phyloP scores from a whole-genome alignment of 495 filamentous ascomycete genomes.

The Penicillium canariense region DNA sequence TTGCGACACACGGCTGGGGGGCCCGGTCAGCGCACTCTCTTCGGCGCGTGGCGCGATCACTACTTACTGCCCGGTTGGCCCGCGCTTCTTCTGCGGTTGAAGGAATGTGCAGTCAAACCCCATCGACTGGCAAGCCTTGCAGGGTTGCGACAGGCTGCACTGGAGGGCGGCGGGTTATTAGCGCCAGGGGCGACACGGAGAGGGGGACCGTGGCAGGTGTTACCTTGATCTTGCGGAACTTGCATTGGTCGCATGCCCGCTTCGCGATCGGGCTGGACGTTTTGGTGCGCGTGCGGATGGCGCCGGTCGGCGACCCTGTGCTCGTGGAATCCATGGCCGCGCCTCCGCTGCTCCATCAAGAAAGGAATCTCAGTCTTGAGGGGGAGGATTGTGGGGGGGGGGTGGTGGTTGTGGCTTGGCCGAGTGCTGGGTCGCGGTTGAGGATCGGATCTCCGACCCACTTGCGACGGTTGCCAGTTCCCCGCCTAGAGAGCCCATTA shows the following conservation, averaged over 20 bases:
- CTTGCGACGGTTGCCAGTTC: slow-evolving; percentile 4
- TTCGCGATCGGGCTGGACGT: slow-evolving; percentile 29
- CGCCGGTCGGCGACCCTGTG: slow-evolving; percentile 22
- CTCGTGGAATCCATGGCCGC: slow-evolving; percentile 23
- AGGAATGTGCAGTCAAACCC: slow-evolving; percentile 47
- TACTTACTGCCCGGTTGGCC: slow-evolving; percentile 43
- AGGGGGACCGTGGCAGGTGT: not conserved
- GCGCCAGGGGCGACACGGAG: slow-evolving; percentile 8
- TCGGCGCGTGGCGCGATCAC: slow-evolving; percentile 5
- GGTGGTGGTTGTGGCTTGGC: not conserved
- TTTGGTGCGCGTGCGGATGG: slow-evolving; percentile 33
- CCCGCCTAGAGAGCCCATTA: too few relatives aligned
- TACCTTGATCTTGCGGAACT: slow-evolving; percentile 46
- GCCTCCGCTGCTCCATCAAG: slow-evolving; percentile 18
- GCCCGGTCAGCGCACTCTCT: slow-evolving; percentile 5
- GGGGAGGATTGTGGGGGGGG: not conserved
- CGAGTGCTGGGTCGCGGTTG: slow-evolving; percentile 3
- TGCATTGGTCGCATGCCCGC: slow-evolving; percentile 44
- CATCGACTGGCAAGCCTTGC: slow-evolving; percentile 38
- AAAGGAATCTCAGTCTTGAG: too few relatives aligned
- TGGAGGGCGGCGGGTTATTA: slow-evolving; percentile 20
- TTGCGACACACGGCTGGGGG: slow-evolving; percentile 38
- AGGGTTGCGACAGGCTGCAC: slow-evolving; percentile 44
- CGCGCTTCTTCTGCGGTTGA: slow-evolving; percentile 45
- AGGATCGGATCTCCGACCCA: slow-evolving; percentile 13